Evolutionary conservation across 129 eudicot species (phyloP).

Genomic region (Artemisia annua): DNA sequence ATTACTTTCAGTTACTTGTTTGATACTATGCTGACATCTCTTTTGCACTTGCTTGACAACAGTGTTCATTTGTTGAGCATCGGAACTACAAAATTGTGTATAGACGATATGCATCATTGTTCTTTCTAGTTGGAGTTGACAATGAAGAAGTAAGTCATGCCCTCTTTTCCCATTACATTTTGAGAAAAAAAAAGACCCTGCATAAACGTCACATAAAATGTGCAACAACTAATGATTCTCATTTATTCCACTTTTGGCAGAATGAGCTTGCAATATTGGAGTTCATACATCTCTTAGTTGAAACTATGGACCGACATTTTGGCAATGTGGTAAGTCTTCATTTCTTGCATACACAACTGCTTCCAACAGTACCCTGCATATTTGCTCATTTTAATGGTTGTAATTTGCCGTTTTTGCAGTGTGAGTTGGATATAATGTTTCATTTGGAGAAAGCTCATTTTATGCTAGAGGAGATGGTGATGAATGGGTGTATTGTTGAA

Average conservation of each 20-base stretch:
- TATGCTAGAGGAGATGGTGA: constrained; percentile 97
- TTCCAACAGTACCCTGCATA: not conserved
- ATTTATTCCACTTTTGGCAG: constrained; percentile 22
- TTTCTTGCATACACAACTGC: not conserved
- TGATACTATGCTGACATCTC: constrained; percentile 12
- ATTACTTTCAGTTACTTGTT: not conserved
- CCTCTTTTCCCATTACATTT: not conserved
- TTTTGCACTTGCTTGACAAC: constrained; percentile 28
- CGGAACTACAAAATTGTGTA: constrained; percentile 96
- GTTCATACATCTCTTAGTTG: constrained; percentile 77
- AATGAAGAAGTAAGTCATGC: constrained; percentile 77
- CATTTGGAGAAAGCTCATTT: constrained; percentile 95
- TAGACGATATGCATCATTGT: constrained; percentile 91
- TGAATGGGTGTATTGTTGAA: constrained; percentile 89
- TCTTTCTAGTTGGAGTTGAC: constrained; percentile 99
- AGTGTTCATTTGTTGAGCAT: constrained; percentile 99
- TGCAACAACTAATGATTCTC: not conserved
- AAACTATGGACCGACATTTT: constrained; percentile 96
- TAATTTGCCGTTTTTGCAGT: constrained; percentile 34
- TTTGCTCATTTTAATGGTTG: constrained; percentile 9
- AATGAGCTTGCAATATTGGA: constrained; percentile 84
- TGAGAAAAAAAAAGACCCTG: not conserved
- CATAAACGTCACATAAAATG: not conserved
- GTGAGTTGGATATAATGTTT: constrained; percentile 95
- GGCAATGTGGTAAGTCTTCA: constrained; percentile 75